These are phyloP conservation scores for Candida dajiaensis DNA, from an alignment of 805 yeast genomes.

Conservation along the genomic window DNA sequence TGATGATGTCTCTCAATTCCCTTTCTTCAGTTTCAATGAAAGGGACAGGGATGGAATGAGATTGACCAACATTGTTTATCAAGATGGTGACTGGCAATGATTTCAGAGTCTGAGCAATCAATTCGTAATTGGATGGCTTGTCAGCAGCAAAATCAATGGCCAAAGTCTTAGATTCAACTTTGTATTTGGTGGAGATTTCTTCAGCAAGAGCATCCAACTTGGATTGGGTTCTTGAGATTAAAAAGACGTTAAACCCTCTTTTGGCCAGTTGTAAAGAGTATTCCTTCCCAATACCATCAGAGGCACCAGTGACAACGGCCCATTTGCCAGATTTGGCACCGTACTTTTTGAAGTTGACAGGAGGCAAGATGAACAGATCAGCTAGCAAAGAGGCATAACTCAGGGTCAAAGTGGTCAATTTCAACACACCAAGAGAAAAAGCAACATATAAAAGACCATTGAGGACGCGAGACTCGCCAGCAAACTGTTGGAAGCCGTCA, in stretches of 20 bases:
- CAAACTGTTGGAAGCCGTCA: constrained; percentile 6
- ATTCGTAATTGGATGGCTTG: constrained; percentile 46
- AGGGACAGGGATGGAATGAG: constrained; percentile 93
- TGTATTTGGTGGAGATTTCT: constrained; percentile 55
- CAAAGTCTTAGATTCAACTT: constrained; percentile 57
- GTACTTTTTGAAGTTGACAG: constrained; percentile 52
- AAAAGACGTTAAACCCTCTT: constrained; percentile 75
- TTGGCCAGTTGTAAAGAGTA: constrained; percentile 80
- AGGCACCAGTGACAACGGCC: constrained; percentile 97
- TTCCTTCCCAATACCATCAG: constrained; percentile 97
- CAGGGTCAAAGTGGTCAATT: constrained; percentile 45
- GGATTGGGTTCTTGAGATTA: constrained; percentile 78
- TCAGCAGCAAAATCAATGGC: constrained; percentile 79
- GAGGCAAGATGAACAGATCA: constrained; percentile 61
- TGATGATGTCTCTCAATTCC: constrained; percentile 76
- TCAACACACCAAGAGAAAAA: constrained; percentile 57
- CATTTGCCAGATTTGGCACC: constrained; percentile 72
- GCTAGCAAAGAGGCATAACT: constrained; percentile 47
- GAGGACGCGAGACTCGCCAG: constrained; percentile 6
- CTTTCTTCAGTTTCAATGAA: constrained; percentile 70
- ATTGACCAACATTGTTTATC: constrained; percentile 90
- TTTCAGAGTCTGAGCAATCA: constrained; percentile 39
- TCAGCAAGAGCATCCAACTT: constrained; percentile 63
- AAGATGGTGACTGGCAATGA: constrained; percentile 64
- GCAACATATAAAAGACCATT: constrained; percentile 32